These are phyloP conservation scores for Galeopsis tetrahit DNA, from an alignment of 257 asterid genomes.

Conservation along the genomic window DNA sequence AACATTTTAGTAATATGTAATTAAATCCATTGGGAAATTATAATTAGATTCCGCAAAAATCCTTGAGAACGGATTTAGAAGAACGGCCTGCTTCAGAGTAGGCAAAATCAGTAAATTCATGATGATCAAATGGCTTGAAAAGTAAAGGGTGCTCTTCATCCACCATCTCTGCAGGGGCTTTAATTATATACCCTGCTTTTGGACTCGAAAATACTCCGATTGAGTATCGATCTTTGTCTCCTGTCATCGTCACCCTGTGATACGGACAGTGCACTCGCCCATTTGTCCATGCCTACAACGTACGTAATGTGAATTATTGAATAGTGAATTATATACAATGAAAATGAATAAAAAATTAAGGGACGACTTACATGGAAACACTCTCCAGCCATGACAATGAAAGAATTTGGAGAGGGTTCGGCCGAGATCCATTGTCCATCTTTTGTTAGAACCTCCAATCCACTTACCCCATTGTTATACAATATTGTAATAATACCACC, in stretches of 20 bases:
- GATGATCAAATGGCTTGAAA: constrained; percentile 57
- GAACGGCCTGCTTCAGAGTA: constrained; percentile 43
- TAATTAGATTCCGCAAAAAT: constrained; percentile 44
- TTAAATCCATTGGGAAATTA: too few relatives aligned
- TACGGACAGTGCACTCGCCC: constrained; percentile 27
- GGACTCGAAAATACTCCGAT: constrained; percentile 42
- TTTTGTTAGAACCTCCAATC: constrained; percentile 48
- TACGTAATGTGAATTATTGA: too few relatives aligned
- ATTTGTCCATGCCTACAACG: constrained; percentile 24
- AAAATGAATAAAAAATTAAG: too few relatives aligned
- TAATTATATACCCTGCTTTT: constrained; percentile 41
- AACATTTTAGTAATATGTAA: too few relatives aligned
- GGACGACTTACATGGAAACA: constrained; percentile 46
- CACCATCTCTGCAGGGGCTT: constrained; percentile 52
- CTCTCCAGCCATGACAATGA: constrained; percentile 59
- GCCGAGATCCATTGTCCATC: constrained; percentile 57
- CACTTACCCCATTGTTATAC: constrained; percentile 44
- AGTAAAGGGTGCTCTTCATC: constrained; percentile 59
- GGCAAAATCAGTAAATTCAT: constrained; percentile 46
- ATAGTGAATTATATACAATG: too few relatives aligned
- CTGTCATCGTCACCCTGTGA: constrained; percentile 58
- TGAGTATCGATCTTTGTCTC: constrained; percentile 51
- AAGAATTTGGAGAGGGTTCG: constrained; percentile 43
- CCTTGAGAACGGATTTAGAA: constrained; percentile 43
- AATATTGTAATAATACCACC: constrained; percentile 52